Evolutionary conservation across 2,329 filamentous ascomycete genomes (phyloP).

Genomic region (Trichoderma sp.): DNA sequence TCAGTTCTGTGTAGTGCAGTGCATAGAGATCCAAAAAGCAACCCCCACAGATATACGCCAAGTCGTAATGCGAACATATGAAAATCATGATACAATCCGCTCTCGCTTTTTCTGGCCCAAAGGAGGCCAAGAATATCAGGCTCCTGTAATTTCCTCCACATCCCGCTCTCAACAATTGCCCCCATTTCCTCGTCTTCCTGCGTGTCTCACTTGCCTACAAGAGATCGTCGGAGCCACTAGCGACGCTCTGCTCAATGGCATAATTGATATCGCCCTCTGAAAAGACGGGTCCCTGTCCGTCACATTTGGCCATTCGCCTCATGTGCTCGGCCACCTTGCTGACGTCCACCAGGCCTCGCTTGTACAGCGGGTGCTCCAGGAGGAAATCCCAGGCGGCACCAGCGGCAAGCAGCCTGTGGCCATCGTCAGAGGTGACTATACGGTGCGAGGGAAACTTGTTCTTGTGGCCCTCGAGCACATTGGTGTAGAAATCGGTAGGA

Average conservation of each 20-base stretch:
- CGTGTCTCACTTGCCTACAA: slow-evolving; percentile 25
- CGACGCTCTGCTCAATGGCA: slow-evolving; percentile 76
- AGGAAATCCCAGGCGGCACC: slow-evolving; percentile 89
- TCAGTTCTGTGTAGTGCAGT: neutral
- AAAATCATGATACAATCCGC: slow-evolving; percentile 8
- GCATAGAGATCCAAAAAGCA: slow-evolving; percentile 7
- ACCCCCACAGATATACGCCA: slow-evolving; percentile 13
- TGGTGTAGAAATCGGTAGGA: slow-evolving; percentile 68
- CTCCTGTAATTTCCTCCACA: neutral
- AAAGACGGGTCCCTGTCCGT: slow-evolving; percentile 86
- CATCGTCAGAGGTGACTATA: slow-evolving; percentile 62
- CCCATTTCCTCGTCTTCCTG: neutral
- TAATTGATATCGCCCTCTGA: slow-evolving; percentile 68
- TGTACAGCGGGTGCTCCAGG: slow-evolving; percentile 73
- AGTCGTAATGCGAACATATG: slow-evolving; percentile 6
- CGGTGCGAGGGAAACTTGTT: slow-evolving; percentile 65
- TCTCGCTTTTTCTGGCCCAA: slow-evolving; percentile 1
- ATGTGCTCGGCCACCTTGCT: slow-evolving; percentile 75
- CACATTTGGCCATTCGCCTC: slow-evolving; percentile 71
- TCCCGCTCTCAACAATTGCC: neutral
- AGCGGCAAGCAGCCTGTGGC: slow-evolving; percentile 68
- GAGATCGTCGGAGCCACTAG: slow-evolving; percentile 74
- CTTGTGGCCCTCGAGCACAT: slow-evolving; percentile 57
- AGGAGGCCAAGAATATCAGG: neutral
- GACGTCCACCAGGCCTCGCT: slow-evolving; percentile 75